Conservation (phyloP, 306 rosid genomes). For the Benincasa hispida region DNA sequence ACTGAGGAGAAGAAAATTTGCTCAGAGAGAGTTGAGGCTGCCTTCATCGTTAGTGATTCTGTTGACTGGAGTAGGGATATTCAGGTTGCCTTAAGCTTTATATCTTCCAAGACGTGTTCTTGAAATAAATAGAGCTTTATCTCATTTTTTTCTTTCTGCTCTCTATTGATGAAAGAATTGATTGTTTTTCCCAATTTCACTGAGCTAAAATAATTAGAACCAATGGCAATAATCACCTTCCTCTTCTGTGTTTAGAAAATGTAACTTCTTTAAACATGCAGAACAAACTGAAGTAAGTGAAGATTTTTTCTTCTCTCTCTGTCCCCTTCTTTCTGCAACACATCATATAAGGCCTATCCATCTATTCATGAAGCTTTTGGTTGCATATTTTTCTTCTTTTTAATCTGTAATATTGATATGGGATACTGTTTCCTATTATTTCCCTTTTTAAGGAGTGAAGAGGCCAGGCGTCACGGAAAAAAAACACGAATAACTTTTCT, state of each 20-base stretch:
- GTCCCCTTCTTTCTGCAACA: neutral
- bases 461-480: neutral
- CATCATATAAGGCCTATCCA: neutral
- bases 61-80: conserved; percentile 96
- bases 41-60: conserved; percentile 74
- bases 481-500: no score
- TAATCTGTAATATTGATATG: neutral
- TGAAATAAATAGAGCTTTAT: neutral
- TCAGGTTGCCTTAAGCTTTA: conserved; percentile 37
- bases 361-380: neutral
- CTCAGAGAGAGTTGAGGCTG: conserved; percentile 68
- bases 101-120: neutral
- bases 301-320: neutral
- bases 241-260: neutral
- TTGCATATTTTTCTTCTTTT: neutral
- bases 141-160: neutral
- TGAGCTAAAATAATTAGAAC: neutral
- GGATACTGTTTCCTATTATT: neutral
- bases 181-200: neutral
- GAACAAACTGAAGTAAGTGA: neutral
- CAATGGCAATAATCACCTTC: neutral
- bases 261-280: neutral
- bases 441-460: neutral
- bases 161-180: neutral
- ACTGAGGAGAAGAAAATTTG: conserved; percentile 24